Percentiles rank a stretch among this genome's conserved stretches.
These are phyloP conservation scores for Hydnomerulius pinastri DNA, from an alignment of 768 basidiomycete species.

Conservation along the genomic window DNA sequence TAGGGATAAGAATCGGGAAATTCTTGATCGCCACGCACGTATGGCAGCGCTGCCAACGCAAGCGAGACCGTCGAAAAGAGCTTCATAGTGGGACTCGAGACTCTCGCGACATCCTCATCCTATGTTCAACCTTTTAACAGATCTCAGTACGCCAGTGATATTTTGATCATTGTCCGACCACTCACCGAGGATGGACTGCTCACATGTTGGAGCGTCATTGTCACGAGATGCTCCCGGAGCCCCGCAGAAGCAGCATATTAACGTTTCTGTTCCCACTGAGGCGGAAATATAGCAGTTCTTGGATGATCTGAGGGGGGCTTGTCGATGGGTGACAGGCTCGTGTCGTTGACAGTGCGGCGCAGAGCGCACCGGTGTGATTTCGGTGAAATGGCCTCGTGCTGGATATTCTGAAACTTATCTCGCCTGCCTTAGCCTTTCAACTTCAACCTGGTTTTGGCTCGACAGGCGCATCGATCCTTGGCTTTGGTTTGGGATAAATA, in stretches of 20 bases:
- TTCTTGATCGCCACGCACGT: background rate
- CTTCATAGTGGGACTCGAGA: conserved; percentile 4
- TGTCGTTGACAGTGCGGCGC: too few relatives aligned
- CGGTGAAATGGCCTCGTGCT: too few relatives aligned
- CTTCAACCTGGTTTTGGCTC: too few relatives aligned
- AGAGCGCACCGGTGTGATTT: too few relatives aligned
- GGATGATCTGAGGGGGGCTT: too few relatives aligned
- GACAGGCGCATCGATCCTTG: too few relatives aligned
- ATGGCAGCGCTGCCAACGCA: background rate
- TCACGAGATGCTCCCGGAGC: background rate
- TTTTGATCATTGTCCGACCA: background rate
- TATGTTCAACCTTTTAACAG: background rate
- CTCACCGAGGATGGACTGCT: background rate
- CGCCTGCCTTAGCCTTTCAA: too few relatives aligned
- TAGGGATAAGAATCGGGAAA: background rate
- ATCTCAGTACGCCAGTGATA: background rate
- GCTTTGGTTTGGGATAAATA: too few relatives aligned
- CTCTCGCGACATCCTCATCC: background rate
- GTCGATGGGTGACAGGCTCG: too few relatives aligned
- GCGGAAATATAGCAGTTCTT: background rate
- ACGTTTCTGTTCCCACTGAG: background rate
- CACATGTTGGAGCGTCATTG: background rate
- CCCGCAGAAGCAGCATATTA: background rate
- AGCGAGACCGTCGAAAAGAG: background rate
- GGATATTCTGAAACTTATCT: too few relatives aligned